Conservation (phyloP, 306 rosid genomes). For the Castanea sativa region DNA sequence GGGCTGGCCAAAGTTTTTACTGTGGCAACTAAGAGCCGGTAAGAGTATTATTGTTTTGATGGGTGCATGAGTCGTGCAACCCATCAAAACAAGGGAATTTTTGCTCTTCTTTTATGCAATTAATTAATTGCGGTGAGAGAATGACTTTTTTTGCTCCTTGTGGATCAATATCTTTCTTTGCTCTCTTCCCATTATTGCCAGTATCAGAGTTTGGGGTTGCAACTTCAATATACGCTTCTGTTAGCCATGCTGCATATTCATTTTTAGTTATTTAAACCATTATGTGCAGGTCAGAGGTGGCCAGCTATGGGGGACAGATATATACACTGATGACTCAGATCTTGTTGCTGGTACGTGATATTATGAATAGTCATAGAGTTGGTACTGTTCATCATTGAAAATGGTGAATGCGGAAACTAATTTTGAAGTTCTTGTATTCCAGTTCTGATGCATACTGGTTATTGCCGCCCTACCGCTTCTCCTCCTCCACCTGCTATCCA, state of each 20-base stretch:
- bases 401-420: conserved; percentile 9
- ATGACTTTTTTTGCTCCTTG: background rate
- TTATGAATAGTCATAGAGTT: background rate
- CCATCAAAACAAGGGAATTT: background rate
- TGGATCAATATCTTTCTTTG: conserved; percentile 21
- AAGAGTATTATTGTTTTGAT: background rate
- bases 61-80: too few species aligned
- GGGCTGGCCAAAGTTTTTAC: background rate
- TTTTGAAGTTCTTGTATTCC: conserved; percentile 39
- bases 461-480: conserved; percentile 94
- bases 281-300: conserved; percentile 88
- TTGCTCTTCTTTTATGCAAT: background rate
- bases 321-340: conserved; percentile 92
- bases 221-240: conserved; percentile 2
- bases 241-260: background rate
- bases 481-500: conserved; percentile 85
- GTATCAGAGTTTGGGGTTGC: background rate
- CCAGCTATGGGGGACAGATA: conserved; percentile 97
- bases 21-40: background rate
- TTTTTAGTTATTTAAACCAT: conserved; percentile 18
- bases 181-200: background rate
- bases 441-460: conserved; percentile 99
- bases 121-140: background rate
- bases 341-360: conserved; percentile 84
- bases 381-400: conserved; percentile 11